Evolutionary conservation across 2,329 filamentous ascomycete species (phyloP), one percentile per base, ranked within the genome.

Genomic region (Endocalyx cinctus): DNA sequence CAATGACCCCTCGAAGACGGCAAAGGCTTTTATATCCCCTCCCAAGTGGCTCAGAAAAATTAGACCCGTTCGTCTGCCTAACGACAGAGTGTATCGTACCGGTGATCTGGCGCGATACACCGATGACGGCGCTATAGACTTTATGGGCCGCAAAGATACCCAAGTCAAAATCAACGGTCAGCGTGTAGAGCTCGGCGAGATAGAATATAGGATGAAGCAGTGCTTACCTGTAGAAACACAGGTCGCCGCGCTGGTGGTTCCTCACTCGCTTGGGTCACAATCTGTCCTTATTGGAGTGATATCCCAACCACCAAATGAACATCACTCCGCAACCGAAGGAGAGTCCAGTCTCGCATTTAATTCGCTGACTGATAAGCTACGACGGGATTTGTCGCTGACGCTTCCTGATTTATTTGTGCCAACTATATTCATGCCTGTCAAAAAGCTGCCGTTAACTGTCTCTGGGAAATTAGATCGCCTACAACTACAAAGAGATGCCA

Each of bases 121-220:
- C 30, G 43, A 39, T 2, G 53, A 65, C 34, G 57, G 59, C 5
- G 33, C 42, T 10, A 46, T 67, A 6, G 36, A 54, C 2, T 64
- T 60, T 29, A 41, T 67, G 31, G 70, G 69, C 33, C 58, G 72
- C 23, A 69, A 69, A 41, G 71, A 75, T 43, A 62, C 60, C 1
- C 71, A 75, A 48, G 61, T 74, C 20, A 76, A 76, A 47, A 48
- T 76, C 12, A 58, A 64, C 19, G 76, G 76, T 25, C 73, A 63
- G 36, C 48, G 69, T 38, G 56, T 71, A 37, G 76, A 67, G 51
- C 55, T 68, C 10, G 37, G 27, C 14, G 43, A 46, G 29, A 33
- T 46, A 6, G 39, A 42, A 31, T 23, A 41, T 17, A 31, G 32
- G 15, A 31, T 19, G 25, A 33, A 25, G 32, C 18, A 26, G 20